Evolutionary conservation across 306 rosid genomes (phyloP), one percentile per base, ranked within the genome.

Genomic region (Cucurbita ficifolia): DNA sequence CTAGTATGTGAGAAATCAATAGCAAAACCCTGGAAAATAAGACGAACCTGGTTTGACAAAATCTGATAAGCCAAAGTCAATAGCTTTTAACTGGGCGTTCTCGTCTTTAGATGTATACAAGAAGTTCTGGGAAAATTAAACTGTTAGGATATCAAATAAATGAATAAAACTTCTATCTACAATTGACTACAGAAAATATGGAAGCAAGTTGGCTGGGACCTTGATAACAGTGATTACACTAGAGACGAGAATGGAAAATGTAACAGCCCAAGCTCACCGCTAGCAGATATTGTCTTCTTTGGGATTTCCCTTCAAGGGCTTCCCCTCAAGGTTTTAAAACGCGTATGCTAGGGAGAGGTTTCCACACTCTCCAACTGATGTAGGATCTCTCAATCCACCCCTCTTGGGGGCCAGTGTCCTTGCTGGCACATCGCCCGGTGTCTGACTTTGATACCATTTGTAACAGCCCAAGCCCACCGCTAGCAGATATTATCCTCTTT

Each of bases 1-100:
- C 73, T 29, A 69, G 57, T 48, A 69, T 4, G 49, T 46, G 40
- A 58, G 71, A 46, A 24, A 40, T 11, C 17, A 11, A 54, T 53
- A 21, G 52, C 52, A 73, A 55, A 73, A 53, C 11, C 2, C 61
- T 13, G 48, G 57, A 19, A 42, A 69, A 72, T 53, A 79, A 81
- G 81, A 52, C 81, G 74, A 77, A 91, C 99, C 99, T 86, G 96
- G 96, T 82, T 88, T 91, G 73, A 92, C 95, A 75, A 88, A 95
- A 82, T 95, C 99, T 52, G 99, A 95, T 75, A 95, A 79, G 77
- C 99, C 99, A 75, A 95, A 95, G 84, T 95, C 99, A 42, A 95
- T 95, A 72, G 99, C 99, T 82, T 95, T 95, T 80, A 95, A 82
- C 84, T 83, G 81, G 2, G 97, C 89, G 55, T 79, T 86, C 86